Percentiles rank a stretch among this genome's conserved stretches.
Evolutionary conservation across 2,329 filamentous ascomycete genomes (phyloP).

Genomic region (Cordyceps militaris): DNA sequence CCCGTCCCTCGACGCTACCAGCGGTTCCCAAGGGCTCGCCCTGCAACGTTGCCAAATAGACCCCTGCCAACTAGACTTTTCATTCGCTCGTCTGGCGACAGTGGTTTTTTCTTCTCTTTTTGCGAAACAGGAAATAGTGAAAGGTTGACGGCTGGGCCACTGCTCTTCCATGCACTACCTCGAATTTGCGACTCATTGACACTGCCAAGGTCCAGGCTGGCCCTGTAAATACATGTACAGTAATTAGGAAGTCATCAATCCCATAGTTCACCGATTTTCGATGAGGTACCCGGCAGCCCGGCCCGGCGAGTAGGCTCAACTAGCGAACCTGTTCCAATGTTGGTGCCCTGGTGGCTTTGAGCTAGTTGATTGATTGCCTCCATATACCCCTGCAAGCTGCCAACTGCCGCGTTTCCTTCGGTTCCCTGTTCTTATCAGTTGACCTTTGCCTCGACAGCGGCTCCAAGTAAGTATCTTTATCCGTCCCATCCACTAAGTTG

Average conservation of each 20-base stretch:
- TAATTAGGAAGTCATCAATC: neutral
- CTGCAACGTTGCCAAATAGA: neutral
- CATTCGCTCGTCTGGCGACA: neutral
- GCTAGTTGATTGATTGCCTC: neutral
- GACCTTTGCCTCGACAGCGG: neutral
- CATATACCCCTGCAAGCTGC: neutral
- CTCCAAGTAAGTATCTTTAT: too few species aligned
- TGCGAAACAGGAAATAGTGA: neutral
- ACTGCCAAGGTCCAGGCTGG: neutral
- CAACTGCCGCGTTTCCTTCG: conserved; percentile 5
- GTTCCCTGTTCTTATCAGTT: neutral
- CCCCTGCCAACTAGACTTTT: neutral
- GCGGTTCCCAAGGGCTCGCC: neutral
- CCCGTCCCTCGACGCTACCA: too few species aligned
- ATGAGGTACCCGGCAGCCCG: neutral
- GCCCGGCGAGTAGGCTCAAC: neutral
- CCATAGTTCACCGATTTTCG: neutral
- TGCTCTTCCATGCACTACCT: neutral
- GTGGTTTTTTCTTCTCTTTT: neutral
- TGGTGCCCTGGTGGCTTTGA: neutral
- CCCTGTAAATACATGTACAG: too few species aligned
- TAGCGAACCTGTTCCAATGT: neutral
- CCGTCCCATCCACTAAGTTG: neutral
- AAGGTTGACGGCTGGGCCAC: neutral
- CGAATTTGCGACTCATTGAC: neutral